Evolutionary conservation across 441 rosid species (phyloP).

Genomic region (Erodium trifolium): DNA sequence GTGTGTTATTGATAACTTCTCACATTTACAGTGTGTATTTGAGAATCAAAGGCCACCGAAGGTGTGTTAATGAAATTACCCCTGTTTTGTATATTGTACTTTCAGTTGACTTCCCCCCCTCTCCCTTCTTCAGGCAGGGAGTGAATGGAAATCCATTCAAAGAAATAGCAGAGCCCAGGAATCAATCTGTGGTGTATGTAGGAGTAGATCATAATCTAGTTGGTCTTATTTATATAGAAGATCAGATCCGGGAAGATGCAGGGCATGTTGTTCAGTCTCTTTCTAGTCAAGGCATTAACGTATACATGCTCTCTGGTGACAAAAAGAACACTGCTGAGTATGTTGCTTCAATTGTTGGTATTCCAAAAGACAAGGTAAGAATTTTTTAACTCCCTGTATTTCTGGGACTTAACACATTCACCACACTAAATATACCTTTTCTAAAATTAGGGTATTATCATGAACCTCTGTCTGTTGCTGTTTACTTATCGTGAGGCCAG

Average conservation of each 20-base stretch:
- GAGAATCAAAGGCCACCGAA: too few species aligned
- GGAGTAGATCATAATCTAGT: slow-evolving; percentile 71
- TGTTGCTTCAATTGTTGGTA: slow-evolving; percentile 84
- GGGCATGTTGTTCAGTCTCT: slow-evolving; percentile 59
- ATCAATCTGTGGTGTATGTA: slow-evolving; percentile 74
- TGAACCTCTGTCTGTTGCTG: too few species aligned
- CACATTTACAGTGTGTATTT: too few species aligned
- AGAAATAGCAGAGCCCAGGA: slow-evolving; percentile 39
- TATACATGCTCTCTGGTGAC: slow-evolving; percentile 94
- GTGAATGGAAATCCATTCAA: slow-evolving; percentile 40
- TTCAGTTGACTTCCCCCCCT: not conserved
- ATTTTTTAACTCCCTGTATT: not conserved
- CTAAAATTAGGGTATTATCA: too few species aligned
- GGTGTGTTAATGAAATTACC: too few species aligned
- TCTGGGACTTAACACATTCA: too few species aligned
- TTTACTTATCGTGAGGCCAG: too few species aligned
- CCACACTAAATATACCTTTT: too few species aligned
- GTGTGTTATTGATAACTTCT: too few species aligned
- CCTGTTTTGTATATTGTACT: not conserved
- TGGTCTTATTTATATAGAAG: slow-evolving; percentile 79
- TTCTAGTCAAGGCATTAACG: slow-evolving; percentile 60
- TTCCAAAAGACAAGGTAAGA: slow-evolving; percentile 67
- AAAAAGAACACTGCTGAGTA: slow-evolving; percentile 71
- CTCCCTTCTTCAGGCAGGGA: slow-evolving; percentile 56
- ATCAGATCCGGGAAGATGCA: slow-evolving; percentile 91